These are phyloP conservation scores for Mycena filopes DNA, from an alignment of 768 basidiomycete genomes.

Conservation along the genomic window DNA sequence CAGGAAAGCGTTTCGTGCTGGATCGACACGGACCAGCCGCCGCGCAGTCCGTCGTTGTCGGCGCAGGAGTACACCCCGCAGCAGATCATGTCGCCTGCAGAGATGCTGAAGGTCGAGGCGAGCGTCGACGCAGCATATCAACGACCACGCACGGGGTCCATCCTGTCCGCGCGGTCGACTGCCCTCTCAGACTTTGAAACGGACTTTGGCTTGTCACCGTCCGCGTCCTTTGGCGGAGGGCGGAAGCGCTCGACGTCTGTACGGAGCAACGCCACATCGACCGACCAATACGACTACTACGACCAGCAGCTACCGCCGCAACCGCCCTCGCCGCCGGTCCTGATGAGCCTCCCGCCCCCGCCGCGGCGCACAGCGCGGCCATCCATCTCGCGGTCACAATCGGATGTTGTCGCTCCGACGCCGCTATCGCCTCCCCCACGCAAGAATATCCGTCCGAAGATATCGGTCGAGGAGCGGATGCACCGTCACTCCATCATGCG, in stretches of 20 bases:
- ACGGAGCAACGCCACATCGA: constrained; percentile 22
- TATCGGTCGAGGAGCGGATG: constrained; percentile 50
- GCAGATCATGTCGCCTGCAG: constrained; percentile 74
- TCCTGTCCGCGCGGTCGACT: constrained; percentile 51
- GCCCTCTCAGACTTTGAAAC: constrained; percentile 45
- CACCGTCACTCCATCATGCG: constrained; percentile 66
- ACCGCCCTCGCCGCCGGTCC: constrained; percentile 39
- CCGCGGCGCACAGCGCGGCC: constrained; percentile 55
- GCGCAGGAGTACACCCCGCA: constrained; percentile 65
- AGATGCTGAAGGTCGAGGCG: constrained; percentile 70
- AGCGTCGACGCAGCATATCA: constrained; percentile 48
- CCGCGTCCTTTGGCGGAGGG: constrained; percentile 38
- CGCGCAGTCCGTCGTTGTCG: constrained; percentile 46
- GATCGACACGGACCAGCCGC: constrained; percentile 58
- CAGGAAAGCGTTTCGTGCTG: constrained; percentile 53
- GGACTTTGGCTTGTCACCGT: constrained; percentile 42
- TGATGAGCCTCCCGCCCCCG: constrained; percentile 64
- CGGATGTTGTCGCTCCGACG: constrained; percentile 20
- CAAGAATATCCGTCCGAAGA: constrained; percentile 44
- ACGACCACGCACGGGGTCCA: constrained; percentile 47
- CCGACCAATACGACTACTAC: constrained; percentile 23
- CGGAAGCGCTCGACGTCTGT: constrained; percentile 29
- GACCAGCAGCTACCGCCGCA: constrained; percentile 18
- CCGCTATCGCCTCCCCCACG: constrained; percentile 38
- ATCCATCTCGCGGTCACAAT: constrained; percentile 35